Base-by-base conservation (phyloP, 805 yeast species). In the Teunomyces gatunensis region DNA sequence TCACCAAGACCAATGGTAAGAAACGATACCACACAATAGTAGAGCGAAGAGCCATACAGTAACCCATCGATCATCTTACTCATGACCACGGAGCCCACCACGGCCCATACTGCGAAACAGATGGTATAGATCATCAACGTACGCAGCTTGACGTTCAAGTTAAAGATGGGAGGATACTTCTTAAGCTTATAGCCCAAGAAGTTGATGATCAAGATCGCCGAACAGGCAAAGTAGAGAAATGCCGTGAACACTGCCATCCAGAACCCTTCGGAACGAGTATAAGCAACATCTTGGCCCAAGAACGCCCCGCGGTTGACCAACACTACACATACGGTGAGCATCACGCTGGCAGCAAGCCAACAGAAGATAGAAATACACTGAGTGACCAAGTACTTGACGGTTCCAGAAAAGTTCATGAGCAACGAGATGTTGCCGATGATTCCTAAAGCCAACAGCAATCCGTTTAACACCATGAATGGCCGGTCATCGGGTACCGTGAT, bases 1-100 rank as follows among this genome's bases (percentile, higher is more conserved):
- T 87, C 94, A 33, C 96, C 96, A 13, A 84, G 70, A 0, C 97
- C 97, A 25, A 90, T 78, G 1, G 97, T 90, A 42, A 87, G 69
- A 34, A 85, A 68, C 0, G 95, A 83, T 1, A 87, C 89, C 9
- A 80, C 78, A 55, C 89, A 82, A 61, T 78, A 88, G 60, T 87
- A 89, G 40, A 88, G 60, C 0, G 87, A 81, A n/a, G 81, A 74
- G 0, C 90, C 89, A 59, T 77, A 87, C 1, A 58, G 47, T 7
- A 67, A 30, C 1, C 75, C 69, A 0, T 47, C 54, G 6, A 69
- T 59, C 7, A 81, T 57, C 36, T 70, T 61, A 1, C 80, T 85
- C 60, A 64, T 58, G 1, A 50, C 52, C 1, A 64, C 52, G 1
- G 87, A 78, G 9, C 96, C 96, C 63, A 84, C 73, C 2, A 83